Conservation (phyloP, 164 flowering plant genomes). For the Brasenia schreberi region DNA sequence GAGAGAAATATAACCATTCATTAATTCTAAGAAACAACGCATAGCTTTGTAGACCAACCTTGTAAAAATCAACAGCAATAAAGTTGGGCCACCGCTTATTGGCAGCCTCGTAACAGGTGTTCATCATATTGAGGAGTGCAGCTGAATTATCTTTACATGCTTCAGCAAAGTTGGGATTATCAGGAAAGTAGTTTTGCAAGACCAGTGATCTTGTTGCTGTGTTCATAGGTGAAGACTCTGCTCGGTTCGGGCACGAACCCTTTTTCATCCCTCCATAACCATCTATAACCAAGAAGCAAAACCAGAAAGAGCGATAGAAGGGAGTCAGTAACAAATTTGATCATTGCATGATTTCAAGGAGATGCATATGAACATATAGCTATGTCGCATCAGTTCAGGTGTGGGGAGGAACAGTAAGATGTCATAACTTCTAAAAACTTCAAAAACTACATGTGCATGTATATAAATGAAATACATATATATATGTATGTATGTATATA, state of each 20-base stretch:
- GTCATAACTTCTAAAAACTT: too few relatives aligned
- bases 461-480: too few relatives aligned
- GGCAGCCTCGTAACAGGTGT: constrained; percentile 55
- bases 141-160: constrained; percentile 76
- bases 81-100: constrained; percentile 88
- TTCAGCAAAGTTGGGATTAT: constrained; percentile 20
- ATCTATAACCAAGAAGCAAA: constrained; percentile 25
- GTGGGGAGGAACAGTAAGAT: too few relatives aligned
- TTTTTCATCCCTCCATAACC: constrained; percentile 64
- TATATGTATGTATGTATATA: too few relatives aligned
- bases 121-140: constrained; percentile 43
- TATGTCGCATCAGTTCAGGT: too few relatives aligned
- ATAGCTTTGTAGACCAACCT: constrained; percentile 23
- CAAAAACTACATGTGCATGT: too few relatives aligned
- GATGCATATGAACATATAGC: too few relatives aligned
- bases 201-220: constrained; percentile 49
- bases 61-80: constrained; percentile 79
- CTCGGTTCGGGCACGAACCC: constrained; percentile 76
- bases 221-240: constrained; percentile 66
- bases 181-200: constrained; percentile 52
- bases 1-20: neutral
- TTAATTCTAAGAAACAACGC: neutral
- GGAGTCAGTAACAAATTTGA: too few relatives aligned
- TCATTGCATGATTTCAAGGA: too few relatives aligned
- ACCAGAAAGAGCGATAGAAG: neutral